A percentile compares a stretch with the other conserved stretches of the same genome.
Evolutionary conservation across 2,329 filamentous ascomycete species (phyloP).

Genomic region (Colletotrichum simmondsii): DNA sequence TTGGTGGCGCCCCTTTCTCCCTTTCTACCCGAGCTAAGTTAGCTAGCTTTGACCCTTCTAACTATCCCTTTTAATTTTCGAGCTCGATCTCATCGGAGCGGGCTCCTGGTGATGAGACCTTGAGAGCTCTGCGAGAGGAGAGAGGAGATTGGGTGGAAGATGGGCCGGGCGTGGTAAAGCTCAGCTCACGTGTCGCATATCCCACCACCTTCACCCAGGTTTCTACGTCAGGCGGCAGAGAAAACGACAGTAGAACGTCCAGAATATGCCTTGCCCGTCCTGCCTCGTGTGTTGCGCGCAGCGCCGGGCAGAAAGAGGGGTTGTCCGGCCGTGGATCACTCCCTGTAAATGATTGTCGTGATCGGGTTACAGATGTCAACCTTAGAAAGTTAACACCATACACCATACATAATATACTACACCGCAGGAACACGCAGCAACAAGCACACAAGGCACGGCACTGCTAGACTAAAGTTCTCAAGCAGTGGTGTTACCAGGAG

Average conservation of each 20-base stretch:
- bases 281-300: too few relatives aligned
- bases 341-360: constrained; percentile 14
- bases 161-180: too few relatives aligned
- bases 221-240: not conserved
- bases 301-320: not conserved
- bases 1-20: too few relatives aligned
- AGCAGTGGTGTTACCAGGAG: constrained; percentile 1
- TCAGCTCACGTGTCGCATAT: not conserved
- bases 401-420: too few relatives aligned
- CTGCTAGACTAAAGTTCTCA: not conserved
- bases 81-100: not conserved
- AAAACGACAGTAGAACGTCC: too few relatives aligned
- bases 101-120: not conserved
- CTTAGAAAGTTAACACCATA: not conserved
- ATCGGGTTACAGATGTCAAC: constrained; percentile 31
- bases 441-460: not conserved
- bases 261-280: too few relatives aligned
- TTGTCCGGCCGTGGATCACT: not conserved
- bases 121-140: not conserved
- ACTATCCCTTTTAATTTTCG: not conserved
- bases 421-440: too few relatives aligned
- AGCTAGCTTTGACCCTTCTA: too few relatives aligned
- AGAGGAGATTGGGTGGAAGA: not conserved
- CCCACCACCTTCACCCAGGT: not conserved
- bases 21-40: not conserved